A percentile compares a stretch with the other conserved stretches of the same genome.
These are phyloP conservation scores for Opeltia flavorubescens DNA, from an alignment of 495 filamentous ascomycete species.

Conservation along the genomic window DNA sequence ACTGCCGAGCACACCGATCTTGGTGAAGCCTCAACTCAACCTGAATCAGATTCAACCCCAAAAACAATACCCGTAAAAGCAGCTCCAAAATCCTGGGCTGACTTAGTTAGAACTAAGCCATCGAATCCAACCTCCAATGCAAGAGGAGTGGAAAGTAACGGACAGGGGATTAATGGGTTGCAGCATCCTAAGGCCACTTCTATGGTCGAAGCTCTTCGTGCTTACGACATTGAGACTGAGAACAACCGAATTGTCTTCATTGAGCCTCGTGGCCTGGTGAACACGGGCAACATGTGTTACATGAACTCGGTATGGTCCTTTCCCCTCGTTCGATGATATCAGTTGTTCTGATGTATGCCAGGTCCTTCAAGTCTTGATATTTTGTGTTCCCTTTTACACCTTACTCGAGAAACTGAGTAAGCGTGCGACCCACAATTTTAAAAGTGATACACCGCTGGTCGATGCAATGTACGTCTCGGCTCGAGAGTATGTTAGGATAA, in stretches of 20 bases:
- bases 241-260: conserved; percentile 63
- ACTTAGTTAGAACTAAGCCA: conserved; percentile 46
- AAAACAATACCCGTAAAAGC: conserved; percentile 24
- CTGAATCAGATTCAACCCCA: conserved; percentile 23
- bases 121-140: conserved; percentile 18
- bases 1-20: background rate
- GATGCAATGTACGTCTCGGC: conserved; percentile 69
- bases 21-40: background rate
- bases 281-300: conserved; percentile 98
- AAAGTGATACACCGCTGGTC: conserved; percentile 83
- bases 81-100: conserved; percentile 63
- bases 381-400: conserved; percentile 84
- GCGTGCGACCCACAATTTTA: conserved; percentile 76
- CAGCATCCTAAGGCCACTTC: conserved; percentile 41
- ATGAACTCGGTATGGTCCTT: conserved; percentile 84
- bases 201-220: conserved; percentile 56
- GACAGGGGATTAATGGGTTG: conserved; percentile 31
- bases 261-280: conserved; percentile 87
- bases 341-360: conserved; percentile 22
- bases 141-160: conserved; percentile 11
- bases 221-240: conserved; percentile 46
- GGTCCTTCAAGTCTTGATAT: conserved; percentile 87
- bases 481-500: background rate
- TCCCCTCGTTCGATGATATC: background rate
- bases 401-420: conserved; percentile 82